phyloP scores from a whole-genome alignment of 805 yeast species.

The Wickerhamiella dianesei region DNA sequence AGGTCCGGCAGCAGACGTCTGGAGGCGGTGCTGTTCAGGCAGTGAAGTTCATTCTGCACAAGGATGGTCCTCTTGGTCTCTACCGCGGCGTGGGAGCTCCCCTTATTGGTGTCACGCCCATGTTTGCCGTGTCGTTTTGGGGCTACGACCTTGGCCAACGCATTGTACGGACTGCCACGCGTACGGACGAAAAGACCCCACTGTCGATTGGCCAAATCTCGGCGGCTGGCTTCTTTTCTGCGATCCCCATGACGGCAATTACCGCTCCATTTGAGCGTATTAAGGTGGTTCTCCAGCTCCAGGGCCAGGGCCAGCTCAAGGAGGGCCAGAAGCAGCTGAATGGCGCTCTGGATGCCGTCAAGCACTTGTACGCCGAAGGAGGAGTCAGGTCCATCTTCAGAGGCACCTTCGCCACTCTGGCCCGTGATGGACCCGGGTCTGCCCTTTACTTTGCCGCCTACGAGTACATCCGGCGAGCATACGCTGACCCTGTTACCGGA shows the following conservation, averaged over 20 bases:
- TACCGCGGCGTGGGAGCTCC: slow-evolving; percentile 95
- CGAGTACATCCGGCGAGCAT: slow-evolving; percentile 55
- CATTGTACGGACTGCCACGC: slow-evolving; percentile 38
- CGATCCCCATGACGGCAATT: slow-evolving; percentile 85
- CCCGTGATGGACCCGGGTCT: slow-evolving; percentile 96
- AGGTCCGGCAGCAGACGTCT: slow-evolving; percentile 80
- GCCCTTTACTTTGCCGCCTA: slow-evolving; percentile 93
- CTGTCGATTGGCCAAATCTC: slow-evolving; percentile 61
- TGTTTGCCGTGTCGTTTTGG: slow-evolving; percentile 98
- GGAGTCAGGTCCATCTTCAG: slow-evolving; percentile 75
- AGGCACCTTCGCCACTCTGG: slow-evolving; percentile 84
- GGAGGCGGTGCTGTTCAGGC: slow-evolving; percentile 35
- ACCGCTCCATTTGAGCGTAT: slow-evolving; percentile 98
- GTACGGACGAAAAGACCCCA: slow-evolving; percentile 25
- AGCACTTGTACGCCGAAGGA: slow-evolving; percentile 59
- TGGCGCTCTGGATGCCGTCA: slow-evolving; percentile 47
- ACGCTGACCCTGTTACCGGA: slow-evolving; percentile 34
- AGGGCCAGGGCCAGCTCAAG: slow-evolving; percentile 34
- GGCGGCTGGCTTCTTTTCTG: slow-evolving; percentile 87
- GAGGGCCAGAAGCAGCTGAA: slow-evolving; percentile 27
- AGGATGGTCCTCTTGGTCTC: slow-evolving; percentile 66
- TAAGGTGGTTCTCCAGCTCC: slow-evolving; percentile 83
- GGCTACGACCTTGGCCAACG: slow-evolving; percentile 90
- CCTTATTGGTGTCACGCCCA: slow-evolving; percentile 90
- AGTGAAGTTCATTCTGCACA: slow-evolving; percentile 52